Evolutionary conservation across 1,139 yeast genomes (phyloP).

Genomic region (Sugiyamaella xylanicola): DNA sequence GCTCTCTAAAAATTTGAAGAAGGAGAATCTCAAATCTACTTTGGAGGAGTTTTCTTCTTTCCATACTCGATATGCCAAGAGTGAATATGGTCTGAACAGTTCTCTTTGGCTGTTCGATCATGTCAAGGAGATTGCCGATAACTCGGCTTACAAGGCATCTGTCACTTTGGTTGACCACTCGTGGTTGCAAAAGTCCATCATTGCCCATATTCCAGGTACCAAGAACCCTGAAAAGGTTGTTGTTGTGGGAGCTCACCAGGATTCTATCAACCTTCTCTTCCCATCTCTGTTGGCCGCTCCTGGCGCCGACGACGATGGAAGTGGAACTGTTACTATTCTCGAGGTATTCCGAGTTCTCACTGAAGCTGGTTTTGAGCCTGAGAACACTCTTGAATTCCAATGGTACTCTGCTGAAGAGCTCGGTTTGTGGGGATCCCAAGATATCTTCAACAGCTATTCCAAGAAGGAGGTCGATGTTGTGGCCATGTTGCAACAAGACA

Average conservation of each 20-base stretch:
- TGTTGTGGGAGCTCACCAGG: slow-evolving; percentile 89
- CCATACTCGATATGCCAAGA: slow-evolving; percentile 78
- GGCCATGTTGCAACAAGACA: slow-evolving; percentile 91
- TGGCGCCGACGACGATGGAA: slow-evolving; percentile 95
- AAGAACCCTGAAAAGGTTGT: slow-evolving; percentile 50
- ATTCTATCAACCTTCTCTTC: slow-evolving; percentile 72
- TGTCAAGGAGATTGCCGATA: slow-evolving; percentile 48
- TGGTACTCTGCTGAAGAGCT: slow-evolving; percentile 96
- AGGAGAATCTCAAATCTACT: slow-evolving; percentile 52
- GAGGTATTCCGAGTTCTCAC: slow-evolving; percentile 71
- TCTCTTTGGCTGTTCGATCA: slow-evolving; percentile 68
- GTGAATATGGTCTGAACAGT: slow-evolving; percentile 67
- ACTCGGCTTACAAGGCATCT: slow-evolving; percentile 37
- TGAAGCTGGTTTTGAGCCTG: slow-evolving; percentile 54
- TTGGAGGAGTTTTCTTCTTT: slow-evolving; percentile 69
- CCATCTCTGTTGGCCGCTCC: slow-evolving; percentile 75
- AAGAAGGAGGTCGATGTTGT: slow-evolving; percentile 55
- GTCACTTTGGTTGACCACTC: slow-evolving; percentile 51
- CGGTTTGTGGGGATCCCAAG: slow-evolving; percentile 85
- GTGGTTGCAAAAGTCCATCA: slow-evolving; percentile 62
- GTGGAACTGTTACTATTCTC: slow-evolving; percentile 78
- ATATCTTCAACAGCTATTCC: slow-evolving; percentile 64
- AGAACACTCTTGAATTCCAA: slow-evolving; percentile 84
- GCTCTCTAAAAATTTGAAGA: slow-evolving; percentile 49
- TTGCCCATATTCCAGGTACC: slow-evolving; percentile 50